These are phyloP conservation scores for Verticillium nubilum DNA, from an alignment of 2,329 filamentous ascomycete species.

Conservation along the genomic window DNA sequence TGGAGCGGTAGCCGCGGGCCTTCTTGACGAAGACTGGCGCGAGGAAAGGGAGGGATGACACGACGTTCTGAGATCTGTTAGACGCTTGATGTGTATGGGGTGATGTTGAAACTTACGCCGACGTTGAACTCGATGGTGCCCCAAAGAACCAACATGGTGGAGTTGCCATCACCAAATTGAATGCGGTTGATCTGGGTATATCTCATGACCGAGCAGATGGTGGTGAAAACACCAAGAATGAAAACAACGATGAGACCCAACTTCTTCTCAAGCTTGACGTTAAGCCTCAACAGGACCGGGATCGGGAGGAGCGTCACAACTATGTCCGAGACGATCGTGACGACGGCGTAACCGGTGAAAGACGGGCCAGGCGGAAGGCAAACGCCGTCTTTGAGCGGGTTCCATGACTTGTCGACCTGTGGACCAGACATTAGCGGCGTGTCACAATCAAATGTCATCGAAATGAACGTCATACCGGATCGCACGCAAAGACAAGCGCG, in stretches of 20 bases:
- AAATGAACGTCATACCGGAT: conserved; percentile 29
- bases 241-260: conserved; percentile 46
- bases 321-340: conserved; percentile 46
- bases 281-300: conserved; percentile 41
- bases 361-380: conserved; percentile 41
- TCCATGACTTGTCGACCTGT: conserved; percentile 39
- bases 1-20: conserved; percentile 34
- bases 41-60: conserved; percentile 39
- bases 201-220: conserved; percentile 46
- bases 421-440: not conserved
- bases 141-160: conserved; percentile 51
- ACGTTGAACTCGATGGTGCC: conserved; percentile 53
- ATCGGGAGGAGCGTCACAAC: conserved; percentile 44
- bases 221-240: conserved; percentile 48
- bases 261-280: conserved; percentile 43
- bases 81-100: not conserved
- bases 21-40: conserved; percentile 36
- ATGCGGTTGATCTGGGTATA: conserved; percentile 46
- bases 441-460: not conserved
- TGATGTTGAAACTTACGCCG: conserved; percentile 32
- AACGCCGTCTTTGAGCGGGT: conserved; percentile 28
- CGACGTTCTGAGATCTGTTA: conserved; percentile 31
- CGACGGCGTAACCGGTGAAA: conserved; percentile 45
- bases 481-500: conserved; percentile 44
- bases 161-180: conserved; percentile 44